phyloP scores from a whole-genome alignment of 1,139 yeast species.

The Saccharomyces pastorianus region DNA sequence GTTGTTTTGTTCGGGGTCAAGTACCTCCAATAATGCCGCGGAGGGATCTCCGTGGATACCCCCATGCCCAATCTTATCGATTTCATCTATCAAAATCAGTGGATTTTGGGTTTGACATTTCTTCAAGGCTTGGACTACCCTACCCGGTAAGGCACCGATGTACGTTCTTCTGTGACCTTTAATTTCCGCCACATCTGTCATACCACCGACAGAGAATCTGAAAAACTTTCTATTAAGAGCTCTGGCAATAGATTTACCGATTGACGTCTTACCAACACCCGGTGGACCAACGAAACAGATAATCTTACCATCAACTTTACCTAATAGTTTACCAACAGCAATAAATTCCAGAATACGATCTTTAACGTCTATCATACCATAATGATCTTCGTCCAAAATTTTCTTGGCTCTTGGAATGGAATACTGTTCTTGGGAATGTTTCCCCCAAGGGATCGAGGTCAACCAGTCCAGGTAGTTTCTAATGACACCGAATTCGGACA shows the following conservation, averaged over 20 bases:
- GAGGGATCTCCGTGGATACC: slow-evolving; percentile 83
- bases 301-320: slow-evolving; percentile 88
- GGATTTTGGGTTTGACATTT: slow-evolving; percentile 89
- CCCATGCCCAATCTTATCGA: slow-evolving; percentile 69
- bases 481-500: slow-evolving; percentile 82
- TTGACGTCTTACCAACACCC: slow-evolving; percentile 96
- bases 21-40: slow-evolving; percentile 85
- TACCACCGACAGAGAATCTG: slow-evolving; percentile 93
- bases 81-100: slow-evolving; percentile 85
- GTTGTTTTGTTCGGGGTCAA: slow-evolving; percentile 92
- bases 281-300: slow-evolving; percentile 96
- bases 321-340: slow-evolving; percentile 73
- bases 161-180: slow-evolving; percentile 97
- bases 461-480: slow-evolving; percentile 90
- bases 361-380: slow-evolving; percentile 73
- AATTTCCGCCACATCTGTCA: slow-evolving; percentile 91
- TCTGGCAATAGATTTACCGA: slow-evolving; percentile 88
- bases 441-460: slow-evolving; percentile 92
- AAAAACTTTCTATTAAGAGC: slow-evolving; percentile 80
- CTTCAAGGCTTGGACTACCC: slow-evolving; percentile 80
- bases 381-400: slow-evolving; percentile 70
- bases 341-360: slow-evolving; percentile 74
- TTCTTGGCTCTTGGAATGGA: slow-evolving; percentile 64
- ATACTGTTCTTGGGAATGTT: slow-evolving; percentile 70
- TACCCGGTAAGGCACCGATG: slow-evolving; percentile 93